Base-by-base conservation (phyloP, 1,139 yeast genomes). In the Williopsis jadinii region DNA sequence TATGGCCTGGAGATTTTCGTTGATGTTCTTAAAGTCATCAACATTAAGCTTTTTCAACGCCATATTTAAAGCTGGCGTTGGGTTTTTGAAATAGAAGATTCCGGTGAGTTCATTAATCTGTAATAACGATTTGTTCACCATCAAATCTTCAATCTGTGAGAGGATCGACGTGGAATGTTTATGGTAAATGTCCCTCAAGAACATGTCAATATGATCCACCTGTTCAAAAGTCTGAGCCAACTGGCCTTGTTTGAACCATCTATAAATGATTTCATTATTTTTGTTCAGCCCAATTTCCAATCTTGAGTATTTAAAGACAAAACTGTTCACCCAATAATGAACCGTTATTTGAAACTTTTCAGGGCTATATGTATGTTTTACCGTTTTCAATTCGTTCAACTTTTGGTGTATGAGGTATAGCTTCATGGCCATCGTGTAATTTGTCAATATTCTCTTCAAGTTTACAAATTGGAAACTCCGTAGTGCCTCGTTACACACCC, bases 381-480 rank as follows among this genome's bases (percentile, higher is more conserved):
- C 61, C 43, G 66, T 63, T 34, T 55, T 61, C 44, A 84, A 62
- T 19, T 70, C 73, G 30, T 71, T 67, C 41, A 88, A 62, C 54
- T 85, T 92, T 35, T 75, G 69, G 46, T 85, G 80, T 14, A 88
- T 67, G 43, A 83, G 65, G 50, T 84, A 79, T 28, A 90, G 67
- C 58, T 86, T 86, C 63, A 84, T 81, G 27, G 86, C 79, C 29
- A 81, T 73, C 11, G 92, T 71, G 58, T 84, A 86, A 49, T 75
- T 73, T 51, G 84, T 84, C 44, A 90, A 64, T 43, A 86, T 69
- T 33, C 75, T 80, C 56, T 85, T 81, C 19, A 87, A 66, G 2
- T 83, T 83, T 1, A 60, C 54, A 26, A 90, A 67, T 1, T 81
- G 78, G 37, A 67, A 68, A 27, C 63, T 66, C 36, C 71, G 66